Conservation (phyloP, 2,329 filamentous ascomycete species). For the Sphaerulina vaccinii region DNA sequence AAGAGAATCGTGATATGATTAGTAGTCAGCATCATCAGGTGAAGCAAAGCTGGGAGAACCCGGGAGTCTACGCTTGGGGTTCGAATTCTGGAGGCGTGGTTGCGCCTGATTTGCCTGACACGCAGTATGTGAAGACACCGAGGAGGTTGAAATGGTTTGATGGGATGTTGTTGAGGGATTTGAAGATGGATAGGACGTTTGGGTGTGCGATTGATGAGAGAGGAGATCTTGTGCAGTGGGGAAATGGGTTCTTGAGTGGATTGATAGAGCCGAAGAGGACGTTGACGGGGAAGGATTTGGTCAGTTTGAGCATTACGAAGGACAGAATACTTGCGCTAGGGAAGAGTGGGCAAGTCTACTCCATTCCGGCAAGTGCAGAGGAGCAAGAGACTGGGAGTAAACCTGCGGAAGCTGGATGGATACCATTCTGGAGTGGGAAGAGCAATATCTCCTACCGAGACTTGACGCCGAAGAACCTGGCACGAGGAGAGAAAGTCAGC, state of each 20-base stretch:
- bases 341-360: slow-evolving; percentile 75
- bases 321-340: slow-evolving; percentile 82
- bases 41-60: slow-evolving; percentile 74
- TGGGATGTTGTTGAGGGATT: slow-evolving; percentile 75
- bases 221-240: slow-evolving; percentile 92
- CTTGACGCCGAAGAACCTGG: slow-evolving; percentile 64
- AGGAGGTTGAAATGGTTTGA: slow-evolving; percentile 79
- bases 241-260: slow-evolving; percentile 67
- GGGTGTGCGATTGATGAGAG: slow-evolving; percentile 84
- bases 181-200: slow-evolving; percentile 79
- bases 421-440: slow-evolving; percentile 67
- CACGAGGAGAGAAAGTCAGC: slow-evolving; percentile 69
- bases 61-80: slow-evolving; percentile 92
- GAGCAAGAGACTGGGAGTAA: slow-evolving; percentile 69
- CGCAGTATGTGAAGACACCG: slow-evolving; percentile 74
- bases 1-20: slow-evolving; percentile 72
- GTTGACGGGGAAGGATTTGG: slow-evolving; percentile 75
- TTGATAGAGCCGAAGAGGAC: slow-evolving; percentile 66
- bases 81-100: slow-evolving; percentile 83
- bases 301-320: slow-evolving; percentile 71
- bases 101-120: slow-evolving; percentile 76
- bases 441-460: slow-evolving; percentile 68
- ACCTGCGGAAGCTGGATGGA: slow-evolving; percentile 64
- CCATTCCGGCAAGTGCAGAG: slow-evolving; percentile 70
- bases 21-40: slow-evolving; percentile 87